These are phyloP conservation scores for Quercus aquifolioides DNA, from an alignment of 306 rosid species.

Conservation along the genomic window DNA sequence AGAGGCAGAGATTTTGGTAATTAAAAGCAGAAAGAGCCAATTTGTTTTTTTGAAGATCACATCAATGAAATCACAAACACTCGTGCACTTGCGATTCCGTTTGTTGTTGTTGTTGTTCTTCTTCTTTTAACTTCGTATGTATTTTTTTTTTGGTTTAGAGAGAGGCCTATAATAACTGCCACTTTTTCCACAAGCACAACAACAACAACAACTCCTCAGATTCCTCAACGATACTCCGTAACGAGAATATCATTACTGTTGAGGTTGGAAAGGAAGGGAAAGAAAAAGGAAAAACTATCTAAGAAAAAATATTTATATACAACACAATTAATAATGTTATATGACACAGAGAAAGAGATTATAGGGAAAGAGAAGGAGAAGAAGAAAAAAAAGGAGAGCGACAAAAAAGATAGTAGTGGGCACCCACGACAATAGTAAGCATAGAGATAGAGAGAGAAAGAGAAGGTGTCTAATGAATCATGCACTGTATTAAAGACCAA, in stretches of 20 bases:
- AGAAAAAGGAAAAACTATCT: background rate
- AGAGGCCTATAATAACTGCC: constrained; percentile 25
- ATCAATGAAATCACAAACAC: constrained; percentile 48
- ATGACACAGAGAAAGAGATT: background rate
- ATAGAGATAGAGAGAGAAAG: background rate
- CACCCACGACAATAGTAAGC: constrained; percentile 47
- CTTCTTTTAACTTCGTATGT: background rate
- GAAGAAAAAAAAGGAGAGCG: constrained; percentile 20
- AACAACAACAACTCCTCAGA: constrained; percentile 43
- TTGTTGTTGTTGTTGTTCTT: background rate
- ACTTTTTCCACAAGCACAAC: constrained; percentile 28
- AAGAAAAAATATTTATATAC: constrained; percentile 19
- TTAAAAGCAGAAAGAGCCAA: constrained; percentile 31
- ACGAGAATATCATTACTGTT: constrained; percentile 60
- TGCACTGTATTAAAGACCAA: constrained; percentile 18
- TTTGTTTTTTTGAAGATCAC: constrained; percentile 37
- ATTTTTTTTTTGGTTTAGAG: background rate
- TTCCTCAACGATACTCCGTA: constrained; percentile 56
- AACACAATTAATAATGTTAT: background rate
- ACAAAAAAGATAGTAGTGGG: constrained; percentile 59
- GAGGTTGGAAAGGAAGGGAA: constrained; percentile 25
- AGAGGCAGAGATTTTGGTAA: background rate
- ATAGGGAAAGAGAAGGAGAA: background rate
- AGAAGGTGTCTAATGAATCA: constrained; percentile 24
- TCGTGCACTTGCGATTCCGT: constrained; percentile 55